These are phyloP conservation scores for Sporisorium exsertum DNA, from an alignment of 1,284 basidiomycete species.

Conservation along the genomic window DNA sequence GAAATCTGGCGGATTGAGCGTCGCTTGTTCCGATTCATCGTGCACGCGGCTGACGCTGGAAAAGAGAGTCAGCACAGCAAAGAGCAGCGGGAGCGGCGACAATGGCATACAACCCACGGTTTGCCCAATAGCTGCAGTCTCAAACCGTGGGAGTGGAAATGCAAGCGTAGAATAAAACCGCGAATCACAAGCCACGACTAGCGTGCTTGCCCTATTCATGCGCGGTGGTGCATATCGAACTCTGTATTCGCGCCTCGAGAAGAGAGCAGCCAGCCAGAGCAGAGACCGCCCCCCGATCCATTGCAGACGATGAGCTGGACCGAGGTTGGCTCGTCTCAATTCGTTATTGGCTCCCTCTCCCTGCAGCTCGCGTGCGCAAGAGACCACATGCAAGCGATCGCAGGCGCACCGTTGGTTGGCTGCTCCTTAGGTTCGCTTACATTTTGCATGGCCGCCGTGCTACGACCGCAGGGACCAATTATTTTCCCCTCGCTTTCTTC, in stretches of 20 bases:
- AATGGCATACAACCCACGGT: conserved; percentile 7
- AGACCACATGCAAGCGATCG: background rate
- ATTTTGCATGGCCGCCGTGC: background rate
- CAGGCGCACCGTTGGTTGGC: conserved; percentile 5
- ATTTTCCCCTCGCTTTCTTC: background rate
- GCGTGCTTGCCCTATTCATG: background rate
- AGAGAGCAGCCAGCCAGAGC: too few relatives aligned
- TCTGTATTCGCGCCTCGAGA: background rate
- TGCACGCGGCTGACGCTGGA: too few relatives aligned
- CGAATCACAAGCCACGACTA: too few relatives aligned
- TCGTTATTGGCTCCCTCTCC: background rate
- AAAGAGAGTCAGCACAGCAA: background rate
- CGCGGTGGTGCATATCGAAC: background rate
- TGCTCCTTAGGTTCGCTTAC: conserved; percentile 4
- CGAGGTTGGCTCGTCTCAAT: too few relatives aligned
- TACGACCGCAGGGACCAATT: background rate
- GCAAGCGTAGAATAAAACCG: too few relatives aligned
- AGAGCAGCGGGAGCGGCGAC: background rate
- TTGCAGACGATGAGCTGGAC: too few relatives aligned
- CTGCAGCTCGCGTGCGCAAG: conserved; percentile 7
- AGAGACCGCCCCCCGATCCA: too few relatives aligned
- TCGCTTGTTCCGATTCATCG: too few relatives aligned
- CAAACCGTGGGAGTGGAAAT: conserved; percentile 16
- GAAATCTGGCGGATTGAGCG: background rate
- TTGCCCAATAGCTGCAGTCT: background rate